Percentiles rank a stretch among this genome's conserved stretches.
Conservation (phyloP, 305 asterid species). For the Fraxinus xanthoxyloides region DNA sequence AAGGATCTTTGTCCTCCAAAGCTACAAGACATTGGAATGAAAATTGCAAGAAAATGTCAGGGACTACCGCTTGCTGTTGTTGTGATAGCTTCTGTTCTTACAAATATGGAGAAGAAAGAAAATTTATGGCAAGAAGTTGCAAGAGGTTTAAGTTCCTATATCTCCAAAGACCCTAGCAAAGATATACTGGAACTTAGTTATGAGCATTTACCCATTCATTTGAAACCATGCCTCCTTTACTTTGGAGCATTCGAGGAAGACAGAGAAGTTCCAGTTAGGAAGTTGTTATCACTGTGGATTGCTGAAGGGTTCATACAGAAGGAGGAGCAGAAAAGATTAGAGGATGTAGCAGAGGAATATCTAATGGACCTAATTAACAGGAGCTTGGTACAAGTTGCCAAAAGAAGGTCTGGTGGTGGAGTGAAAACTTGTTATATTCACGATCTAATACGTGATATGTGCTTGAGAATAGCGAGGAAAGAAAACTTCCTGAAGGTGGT, state of each 20-base stretch:
- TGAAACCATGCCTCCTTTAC: conserved; percentile 11
- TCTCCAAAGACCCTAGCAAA: not conserved
- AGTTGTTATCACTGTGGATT: conserved; percentile 21
- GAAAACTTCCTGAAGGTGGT: conserved; percentile 3
- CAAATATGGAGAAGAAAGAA: not conserved
- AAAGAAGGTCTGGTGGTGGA: not conserved
- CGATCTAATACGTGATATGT: conserved; percentile 5
- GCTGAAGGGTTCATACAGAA: conserved; percentile 16
- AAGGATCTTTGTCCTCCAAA: not conserved
- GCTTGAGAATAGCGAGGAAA: conserved; percentile 6
- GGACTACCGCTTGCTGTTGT: conserved; percentile 21
- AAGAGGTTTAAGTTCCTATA: not conserved
- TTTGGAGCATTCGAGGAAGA: not conserved
- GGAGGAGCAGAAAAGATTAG: not conserved
- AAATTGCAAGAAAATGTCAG: conserved; percentile 1
- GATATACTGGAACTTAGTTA: conserved; percentile 10
- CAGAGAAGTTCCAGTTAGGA: not conserved
- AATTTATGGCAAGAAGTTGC: not conserved
- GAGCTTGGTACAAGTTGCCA: conserved; percentile 3
- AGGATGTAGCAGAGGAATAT: not conserved
- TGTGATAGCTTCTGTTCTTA: not conserved
- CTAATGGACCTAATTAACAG: conserved; percentile 15
- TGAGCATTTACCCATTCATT: conserved; percentile 9
- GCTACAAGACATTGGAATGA: not conserved
- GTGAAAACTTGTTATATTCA: conserved; percentile 6